Percentiles rank a stretch among this genome's conserved stretches.
phyloP scores from a whole-genome alignment of 2,329 filamentous ascomycete genomes.

The Gliomastix tumulicola region DNA sequence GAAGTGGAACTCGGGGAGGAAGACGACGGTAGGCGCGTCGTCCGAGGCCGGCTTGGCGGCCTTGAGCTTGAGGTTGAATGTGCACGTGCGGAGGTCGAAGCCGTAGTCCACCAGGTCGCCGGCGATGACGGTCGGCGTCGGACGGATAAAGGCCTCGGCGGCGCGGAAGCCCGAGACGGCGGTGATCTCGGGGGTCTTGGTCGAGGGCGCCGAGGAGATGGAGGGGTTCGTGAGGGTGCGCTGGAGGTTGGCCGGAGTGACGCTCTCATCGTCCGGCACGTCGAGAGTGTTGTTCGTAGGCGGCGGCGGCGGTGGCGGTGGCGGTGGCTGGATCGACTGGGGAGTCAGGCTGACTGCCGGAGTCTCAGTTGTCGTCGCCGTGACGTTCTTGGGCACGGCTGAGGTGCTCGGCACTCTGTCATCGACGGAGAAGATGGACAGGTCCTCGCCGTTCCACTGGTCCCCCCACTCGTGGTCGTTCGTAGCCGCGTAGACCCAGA shows the following conservation, averaged over 20 bases:
- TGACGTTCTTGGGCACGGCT: slow-evolving; percentile 34
- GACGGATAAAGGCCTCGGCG: slow-evolving; percentile 87
- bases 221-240: slow-evolving; percentile 61
- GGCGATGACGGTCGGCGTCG: slow-evolving; percentile 68
- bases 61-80: slow-evolving; percentile 65
- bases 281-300: slow-evolving; percentile 22
- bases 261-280: slow-evolving; percentile 44
- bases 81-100: slow-evolving; percentile 76
- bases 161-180: slow-evolving; percentile 72
- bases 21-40: slow-evolving; percentile 70
- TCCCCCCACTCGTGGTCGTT: slow-evolving; percentile 89
- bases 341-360: slow-evolving; percentile 11
- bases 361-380: slow-evolving; percentile 25
- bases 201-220: slow-evolving; percentile 51
- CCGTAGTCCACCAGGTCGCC: slow-evolving; percentile 65
- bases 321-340: slow-evolving; percentile 11
- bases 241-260: slow-evolving; percentile 72
- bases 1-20: slow-evolving; percentile 89
- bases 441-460: slow-evolving; percentile 94
- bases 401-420: slow-evolving; percentile 59
- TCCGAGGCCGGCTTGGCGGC: slow-evolving; percentile 52
- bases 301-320: too few relatives aligned
- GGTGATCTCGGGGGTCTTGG: slow-evolving; percentile 49
- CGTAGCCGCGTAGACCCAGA: slow-evolving; percentile 80
- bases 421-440: slow-evolving; percentile 83